Conservation (phyloP, 2,329 filamentous ascomycete genomes). For the Acrodontium crateriforme region DNA sequence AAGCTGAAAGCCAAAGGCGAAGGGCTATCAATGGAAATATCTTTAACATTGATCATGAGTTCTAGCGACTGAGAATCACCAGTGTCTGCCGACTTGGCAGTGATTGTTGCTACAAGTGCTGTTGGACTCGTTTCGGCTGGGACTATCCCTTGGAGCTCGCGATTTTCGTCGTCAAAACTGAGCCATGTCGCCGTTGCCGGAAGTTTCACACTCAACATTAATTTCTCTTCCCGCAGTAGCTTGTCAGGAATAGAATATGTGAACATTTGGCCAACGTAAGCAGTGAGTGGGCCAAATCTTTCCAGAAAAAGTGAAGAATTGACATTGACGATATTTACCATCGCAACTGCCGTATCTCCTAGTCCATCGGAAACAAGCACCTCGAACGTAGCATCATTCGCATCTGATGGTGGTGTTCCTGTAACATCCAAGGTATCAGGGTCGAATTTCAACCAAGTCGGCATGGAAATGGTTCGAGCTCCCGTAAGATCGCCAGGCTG, state of each 20-base stretch:
- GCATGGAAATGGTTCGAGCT: slow-evolving; percentile 38
- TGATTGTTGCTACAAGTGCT: slow-evolving; percentile 30
- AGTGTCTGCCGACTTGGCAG: slow-evolving; percentile 20
- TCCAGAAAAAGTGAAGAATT: slow-evolving; percentile 29
- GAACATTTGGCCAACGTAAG: slow-evolving; percentile 37
- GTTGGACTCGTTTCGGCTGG: slow-evolving; percentile 27
- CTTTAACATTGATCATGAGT: slow-evolving; percentile 29
- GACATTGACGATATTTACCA: slow-evolving; percentile 26
- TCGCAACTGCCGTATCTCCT: slow-evolving; percentile 44
- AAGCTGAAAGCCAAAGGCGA: slow-evolving; percentile 5
- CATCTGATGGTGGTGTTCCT: slow-evolving; percentile 49
- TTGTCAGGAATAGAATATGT: slow-evolving; percentile 32
- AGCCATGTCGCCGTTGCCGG: slow-evolving; percentile 34
- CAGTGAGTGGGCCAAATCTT: slow-evolving; percentile 32
- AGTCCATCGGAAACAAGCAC: slow-evolving; percentile 47
- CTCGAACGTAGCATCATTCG: slow-evolving; percentile 47
- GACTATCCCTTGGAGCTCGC: slow-evolving; percentile 36
- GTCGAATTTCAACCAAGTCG: slow-evolving; percentile 58
- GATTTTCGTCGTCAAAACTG: slow-evolving; percentile 31
- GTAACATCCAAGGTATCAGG: slow-evolving; percentile 44
- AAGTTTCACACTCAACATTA: slow-evolving; percentile 31
- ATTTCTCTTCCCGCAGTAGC: slow-evolving; percentile 27
- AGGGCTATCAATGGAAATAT: slow-evolving; percentile 3
- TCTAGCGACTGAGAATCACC: slow-evolving; percentile 25
- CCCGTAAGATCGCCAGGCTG: slow-evolving; percentile 36